These are phyloP conservation scores for Zygoascus bituminiphila DNA, from an alignment of 805 yeast species.

Conservation along the genomic window DNA sequence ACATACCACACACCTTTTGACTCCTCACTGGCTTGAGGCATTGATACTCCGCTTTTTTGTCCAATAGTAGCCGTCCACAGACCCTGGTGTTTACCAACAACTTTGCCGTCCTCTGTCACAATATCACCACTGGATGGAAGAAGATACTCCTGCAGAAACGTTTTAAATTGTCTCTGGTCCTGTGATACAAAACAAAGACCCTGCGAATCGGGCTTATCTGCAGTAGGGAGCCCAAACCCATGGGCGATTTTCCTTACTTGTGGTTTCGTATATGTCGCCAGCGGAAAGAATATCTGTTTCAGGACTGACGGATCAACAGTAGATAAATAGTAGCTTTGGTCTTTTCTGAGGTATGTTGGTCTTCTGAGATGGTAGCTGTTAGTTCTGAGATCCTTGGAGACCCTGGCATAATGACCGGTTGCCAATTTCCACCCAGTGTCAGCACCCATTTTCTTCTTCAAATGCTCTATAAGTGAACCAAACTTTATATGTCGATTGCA, in stretches of 20 bases:
- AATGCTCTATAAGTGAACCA: slow-evolving; percentile 60
- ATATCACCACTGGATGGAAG: slow-evolving; percentile 70
- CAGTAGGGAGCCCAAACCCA: slow-evolving; percentile 40
- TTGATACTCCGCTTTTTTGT: slow-evolving; percentile 65
- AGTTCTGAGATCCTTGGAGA: slow-evolving; percentile 26
- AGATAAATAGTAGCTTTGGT: slow-evolving; percentile 86
- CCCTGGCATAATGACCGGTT: slow-evolving; percentile 48
- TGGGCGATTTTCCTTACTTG: slow-evolving; percentile 62
- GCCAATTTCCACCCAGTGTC: slow-evolving; percentile 68
- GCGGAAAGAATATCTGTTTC: slow-evolving; percentile 57
- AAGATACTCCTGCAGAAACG: slow-evolving; percentile 68
- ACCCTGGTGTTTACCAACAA: slow-evolving; percentile 80
- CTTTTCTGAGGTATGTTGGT: slow-evolving; percentile 55
- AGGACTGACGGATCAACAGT: slow-evolving; percentile 46
- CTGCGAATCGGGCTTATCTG: slow-evolving; percentile 84
- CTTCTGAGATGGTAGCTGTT: slow-evolving; percentile 42
- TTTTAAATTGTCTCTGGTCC: slow-evolving; percentile 51
- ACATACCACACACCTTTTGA: slow-evolving; percentile 83
- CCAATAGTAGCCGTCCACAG: slow-evolving; percentile 96
- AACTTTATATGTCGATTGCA: slow-evolving; percentile 85
- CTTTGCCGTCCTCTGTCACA: slow-evolving; percentile 61
- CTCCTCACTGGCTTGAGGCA: slow-evolving; percentile 83
- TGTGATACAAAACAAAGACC: slow-evolving; percentile 88
- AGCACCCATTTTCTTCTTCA: slow-evolving; percentile 30
- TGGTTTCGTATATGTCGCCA: slow-evolving; percentile 71